Evolutionary conservation across 768 basidiomycete genomes (phyloP).

Genomic region (Erythrobasidium yunnanense): DNA sequence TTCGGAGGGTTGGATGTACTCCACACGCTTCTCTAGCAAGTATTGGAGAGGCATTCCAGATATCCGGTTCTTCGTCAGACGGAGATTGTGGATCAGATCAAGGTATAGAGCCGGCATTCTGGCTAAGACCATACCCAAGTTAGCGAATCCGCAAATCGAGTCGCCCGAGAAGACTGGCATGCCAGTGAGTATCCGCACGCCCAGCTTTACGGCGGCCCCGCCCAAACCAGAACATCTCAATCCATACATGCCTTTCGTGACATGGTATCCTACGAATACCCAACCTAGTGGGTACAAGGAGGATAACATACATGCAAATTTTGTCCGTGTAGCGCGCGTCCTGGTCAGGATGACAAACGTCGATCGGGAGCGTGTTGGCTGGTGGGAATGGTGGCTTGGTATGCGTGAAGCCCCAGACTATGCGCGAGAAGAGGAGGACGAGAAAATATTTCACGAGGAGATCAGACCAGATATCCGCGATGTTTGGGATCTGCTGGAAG

Average conservation of each 20-base stretch:
- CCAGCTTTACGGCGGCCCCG: too few relatives aligned
- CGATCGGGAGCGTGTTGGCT: conserved; percentile 18
- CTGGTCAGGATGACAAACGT: not conserved
- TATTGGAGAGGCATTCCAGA: conserved; percentile 8
- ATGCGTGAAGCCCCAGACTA: not conserved
- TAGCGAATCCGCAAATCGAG: not conserved
- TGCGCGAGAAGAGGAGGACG: not conserved
- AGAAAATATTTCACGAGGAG: not conserved
- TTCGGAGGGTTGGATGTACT: conserved; percentile 17
- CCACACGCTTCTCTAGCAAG: conserved; percentile 15
- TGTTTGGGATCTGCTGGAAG: conserved; percentile 26
- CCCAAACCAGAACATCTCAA: not conserved
- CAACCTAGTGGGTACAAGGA: not conserved
- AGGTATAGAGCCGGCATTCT: not conserved
- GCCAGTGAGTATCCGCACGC: too few relatives aligned
- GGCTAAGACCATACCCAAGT: not conserved
- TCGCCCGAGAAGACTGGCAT: too few relatives aligned
- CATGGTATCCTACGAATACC: not conserved
- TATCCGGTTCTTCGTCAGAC: conserved; percentile 22
- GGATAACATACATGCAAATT: conserved; percentile 9
- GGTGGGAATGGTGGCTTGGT: conserved; percentile 22
- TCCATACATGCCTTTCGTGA: conserved; percentile 18
- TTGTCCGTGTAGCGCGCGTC: conserved; percentile 12
- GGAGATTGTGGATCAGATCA: conserved; percentile 21
- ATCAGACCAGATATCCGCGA: conserved; percentile 6